Evolutionary conservation across 208 protist species (phyloP).

Genomic region (Vickermania ingenoplastis): DNA sequence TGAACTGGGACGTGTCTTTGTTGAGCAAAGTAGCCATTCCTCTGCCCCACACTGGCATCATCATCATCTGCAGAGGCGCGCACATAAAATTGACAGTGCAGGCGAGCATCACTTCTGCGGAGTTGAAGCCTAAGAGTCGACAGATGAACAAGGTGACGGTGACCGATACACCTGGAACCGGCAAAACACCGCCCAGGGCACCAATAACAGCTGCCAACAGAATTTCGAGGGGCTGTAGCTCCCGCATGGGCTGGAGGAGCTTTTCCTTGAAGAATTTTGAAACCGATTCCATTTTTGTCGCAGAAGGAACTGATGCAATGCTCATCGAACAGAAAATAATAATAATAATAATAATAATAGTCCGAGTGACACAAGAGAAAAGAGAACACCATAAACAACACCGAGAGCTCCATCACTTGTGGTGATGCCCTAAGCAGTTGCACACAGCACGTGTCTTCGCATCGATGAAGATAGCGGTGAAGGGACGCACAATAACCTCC

Average conservation of each 20-base stretch:
- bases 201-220: background rate
- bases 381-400: too few relatives aligned
- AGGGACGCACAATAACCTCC: too few relatives aligned
- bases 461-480: too few relatives aligned
- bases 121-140: background rate
- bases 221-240: background rate
- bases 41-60: slow-evolving; percentile 3
- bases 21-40: background rate
- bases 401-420: too few relatives aligned
- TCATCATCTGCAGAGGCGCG: slow-evolving; percentile 2
- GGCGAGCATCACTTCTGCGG: background rate
- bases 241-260: background rate
- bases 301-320: too few relatives aligned
- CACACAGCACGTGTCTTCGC: too few relatives aligned
- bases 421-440: too few relatives aligned
- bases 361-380: too few relatives aligned
- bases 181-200: slow-evolving; percentile 4
- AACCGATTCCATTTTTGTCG: background rate
- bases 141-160: background rate
- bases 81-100: background rate
- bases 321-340: too few relatives aligned
- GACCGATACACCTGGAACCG: slow-evolving; percentile 2
- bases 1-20: background rate
- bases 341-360: too few relatives aligned
- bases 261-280: background rate